phyloP scores from a whole-genome alignment of 129 eudicot genomes.

The Dittrichia graveolens region DNA sequence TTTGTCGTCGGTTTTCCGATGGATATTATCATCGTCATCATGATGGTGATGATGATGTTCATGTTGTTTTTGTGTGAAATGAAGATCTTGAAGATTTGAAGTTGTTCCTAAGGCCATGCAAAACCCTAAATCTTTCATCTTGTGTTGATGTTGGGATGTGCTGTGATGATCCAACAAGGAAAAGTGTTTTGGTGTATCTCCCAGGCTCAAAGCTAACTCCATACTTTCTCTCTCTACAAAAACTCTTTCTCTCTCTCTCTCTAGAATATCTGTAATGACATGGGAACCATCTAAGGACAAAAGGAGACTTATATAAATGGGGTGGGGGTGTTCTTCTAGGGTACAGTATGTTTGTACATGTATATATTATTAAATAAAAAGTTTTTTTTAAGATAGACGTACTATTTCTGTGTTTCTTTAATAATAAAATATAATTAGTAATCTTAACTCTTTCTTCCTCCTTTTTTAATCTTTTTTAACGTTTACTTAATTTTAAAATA shows the following conservation, averaged over 20 bases:
- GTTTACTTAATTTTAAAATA: no score
- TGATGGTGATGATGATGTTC: neutral
- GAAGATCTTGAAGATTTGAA: constrained; percentile 21
- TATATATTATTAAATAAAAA: neutral
- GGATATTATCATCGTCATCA: constrained; percentile 5
- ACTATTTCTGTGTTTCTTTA: no score
- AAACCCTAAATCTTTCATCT: constrained; percentile 57
- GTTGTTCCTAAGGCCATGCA: constrained; percentile 62
- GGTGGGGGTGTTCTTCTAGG: constrained; percentile 1
- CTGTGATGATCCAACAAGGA: constrained; percentile 52
- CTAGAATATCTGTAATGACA: constrained; percentile 36
- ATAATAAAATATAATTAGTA: no score
- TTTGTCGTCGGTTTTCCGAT: constrained; percentile 22
- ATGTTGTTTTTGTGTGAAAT: neutral
- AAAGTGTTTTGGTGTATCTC: constrained; percentile 69
- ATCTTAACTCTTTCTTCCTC: no score
- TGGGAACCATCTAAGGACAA: constrained; percentile 40
- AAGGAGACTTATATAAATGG: constrained; percentile 39
- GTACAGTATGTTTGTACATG: constrained; percentile 38
- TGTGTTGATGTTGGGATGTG: constrained; percentile 31
- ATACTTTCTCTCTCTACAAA: constrained; percentile 43
- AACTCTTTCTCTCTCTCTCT: constrained; percentile 11
- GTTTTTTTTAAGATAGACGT: no score
- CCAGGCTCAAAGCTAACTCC: constrained; percentile 94
- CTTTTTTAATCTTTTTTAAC: no score